A percentile compares a stretch with the other conserved stretches of the same genome.
Evolutionary conservation across 2,329 filamentous ascomycete species (phyloP).

Genomic region (Calonectria fujianensis): DNA sequence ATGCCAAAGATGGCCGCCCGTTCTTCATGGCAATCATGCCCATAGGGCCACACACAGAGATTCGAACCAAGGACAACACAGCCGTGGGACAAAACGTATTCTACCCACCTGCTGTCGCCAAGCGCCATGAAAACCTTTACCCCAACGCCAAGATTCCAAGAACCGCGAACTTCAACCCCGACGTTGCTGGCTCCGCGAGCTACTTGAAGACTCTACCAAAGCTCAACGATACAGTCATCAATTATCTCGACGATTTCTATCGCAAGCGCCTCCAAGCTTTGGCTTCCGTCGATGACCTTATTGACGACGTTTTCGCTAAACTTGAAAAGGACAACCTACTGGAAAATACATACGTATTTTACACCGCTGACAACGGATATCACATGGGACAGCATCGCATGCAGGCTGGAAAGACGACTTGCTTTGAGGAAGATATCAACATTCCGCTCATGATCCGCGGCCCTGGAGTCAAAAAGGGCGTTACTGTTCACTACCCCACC

Average conservation of each 20-base stretch:
- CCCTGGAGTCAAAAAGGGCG: conserved; percentile 64
- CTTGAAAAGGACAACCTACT: background rate
- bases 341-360: conserved; percentile 8
- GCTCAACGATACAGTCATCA: background rate
- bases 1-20: conserved; percentile 10
- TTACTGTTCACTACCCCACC: conserved; percentile 63
- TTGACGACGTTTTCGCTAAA: conserved; percentile 5
- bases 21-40: conserved; percentile 23
- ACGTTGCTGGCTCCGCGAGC: background rate
- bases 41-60: conserved; percentile 12
- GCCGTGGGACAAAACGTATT: conserved; percentile 8
- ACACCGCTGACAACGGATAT: conserved; percentile 9
- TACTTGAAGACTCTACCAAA: conserved; percentile 4
- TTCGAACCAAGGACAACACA: background rate
- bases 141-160: background rate
- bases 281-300: conserved; percentile 11
- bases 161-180: conserved; percentile 7
- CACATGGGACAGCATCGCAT: background rate
- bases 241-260: conserved; percentile 12
- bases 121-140: conserved; percentile 11
- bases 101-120: conserved; percentile 9
- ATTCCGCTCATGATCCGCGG: conserved; percentile 71
- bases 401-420: conserved; percentile 16
- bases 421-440: conserved; percentile 66
- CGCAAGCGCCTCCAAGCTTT: conserved; percentile 14